Evolutionary conservation across 805 yeast genomes (phyloP).

Genomic region (Kluyveromyces wickerhamii): DNA sequence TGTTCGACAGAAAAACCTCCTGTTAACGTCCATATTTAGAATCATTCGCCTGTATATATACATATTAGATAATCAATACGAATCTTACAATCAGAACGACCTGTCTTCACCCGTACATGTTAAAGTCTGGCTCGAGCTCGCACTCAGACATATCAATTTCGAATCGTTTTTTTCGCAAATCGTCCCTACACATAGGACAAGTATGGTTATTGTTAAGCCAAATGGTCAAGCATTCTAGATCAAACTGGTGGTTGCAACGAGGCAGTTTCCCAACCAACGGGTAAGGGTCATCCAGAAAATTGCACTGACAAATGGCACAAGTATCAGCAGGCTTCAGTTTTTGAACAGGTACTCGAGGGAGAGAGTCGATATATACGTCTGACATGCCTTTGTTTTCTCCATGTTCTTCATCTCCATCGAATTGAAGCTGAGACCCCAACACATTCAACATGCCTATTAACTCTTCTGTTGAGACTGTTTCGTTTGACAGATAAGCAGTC

Average conservation of each 20-base stretch:
- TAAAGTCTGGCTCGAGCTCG: constrained; percentile 66
- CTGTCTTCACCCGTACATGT: constrained; percentile 62
- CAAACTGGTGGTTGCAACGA: constrained; percentile 75
- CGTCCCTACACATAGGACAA: constrained; percentile 82
- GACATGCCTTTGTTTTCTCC: constrained; percentile 45
- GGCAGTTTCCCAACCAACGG: constrained; percentile 74
- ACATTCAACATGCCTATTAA: not conserved
- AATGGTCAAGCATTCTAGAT: constrained; percentile 82
- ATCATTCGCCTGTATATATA: constrained; percentile 4
- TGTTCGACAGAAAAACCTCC: too few relatives aligned
- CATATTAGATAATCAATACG: not conserved
- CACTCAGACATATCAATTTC: constrained; percentile 41
- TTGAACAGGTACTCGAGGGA: constrained; percentile 58
- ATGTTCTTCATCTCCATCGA: constrained; percentile 8
- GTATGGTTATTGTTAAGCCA: constrained; percentile 72
- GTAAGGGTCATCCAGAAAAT: constrained; percentile 60
- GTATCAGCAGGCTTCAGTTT: constrained; percentile 42
- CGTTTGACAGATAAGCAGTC: constrained; percentile 2
- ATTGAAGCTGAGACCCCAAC: constrained; percentile 2
- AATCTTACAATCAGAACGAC: not conserved
- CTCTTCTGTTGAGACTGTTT: not conserved
- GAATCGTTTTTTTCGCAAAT: constrained; percentile 46
- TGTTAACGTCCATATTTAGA: too few relatives aligned
- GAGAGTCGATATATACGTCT: constrained; percentile 62
- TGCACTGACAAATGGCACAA: constrained; percentile 80